Base-by-base conservation (phyloP, 371 early-diverging fungal genomes). In the Actinomortierella wolfii region DNA sequence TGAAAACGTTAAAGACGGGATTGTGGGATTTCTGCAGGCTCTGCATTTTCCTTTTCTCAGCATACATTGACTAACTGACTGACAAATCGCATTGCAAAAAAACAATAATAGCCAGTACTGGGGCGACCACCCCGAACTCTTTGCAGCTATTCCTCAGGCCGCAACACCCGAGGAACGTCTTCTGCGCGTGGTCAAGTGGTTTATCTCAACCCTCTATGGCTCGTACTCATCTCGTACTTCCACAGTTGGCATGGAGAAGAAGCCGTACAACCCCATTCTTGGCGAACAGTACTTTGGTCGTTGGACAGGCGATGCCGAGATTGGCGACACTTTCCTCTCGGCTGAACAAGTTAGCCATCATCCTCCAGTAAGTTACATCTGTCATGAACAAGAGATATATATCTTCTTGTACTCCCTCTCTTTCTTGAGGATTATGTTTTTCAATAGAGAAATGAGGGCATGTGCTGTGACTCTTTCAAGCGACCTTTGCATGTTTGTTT, bases 241-340 rank as follows among this genome's bases (percentile, higher is more conserved):
- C 26, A 61, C 67, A 14, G 79, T 66, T 11, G 81, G 81, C 29
- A 77, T 75, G 64, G 93, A 92, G 64, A 93, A 92, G 83, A 93
- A 93, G 64, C 93, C 93, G 3, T 93, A 86, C 63, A 93, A 93
- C 62, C 93, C 93, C n/a, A 90, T 93, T 43, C 80, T 93, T 1
- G 93, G 93, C 53, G 93, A 93, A 60, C 89, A 90, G 68, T 92
- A 90, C 70, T 68, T 83, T 50, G 87, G 88, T 25, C 61, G 79
- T 23, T 92, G 91, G 92, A 79, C 83, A n/a, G 85, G 88, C 54
- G 76, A 81, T 18, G 80, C 83, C 53, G 86, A 77, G 2, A 69
- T 71, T 45, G 87, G 89, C 11, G 82, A 82, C 34, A 87, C 88
- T 8, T 68, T 73, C 63, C 82, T 92, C 59, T 73, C 82, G 7